Evolutionary conservation across 2,329 filamentous ascomycete species (phyloP).

Genomic region (Nigrospora sphaerica): DNA sequence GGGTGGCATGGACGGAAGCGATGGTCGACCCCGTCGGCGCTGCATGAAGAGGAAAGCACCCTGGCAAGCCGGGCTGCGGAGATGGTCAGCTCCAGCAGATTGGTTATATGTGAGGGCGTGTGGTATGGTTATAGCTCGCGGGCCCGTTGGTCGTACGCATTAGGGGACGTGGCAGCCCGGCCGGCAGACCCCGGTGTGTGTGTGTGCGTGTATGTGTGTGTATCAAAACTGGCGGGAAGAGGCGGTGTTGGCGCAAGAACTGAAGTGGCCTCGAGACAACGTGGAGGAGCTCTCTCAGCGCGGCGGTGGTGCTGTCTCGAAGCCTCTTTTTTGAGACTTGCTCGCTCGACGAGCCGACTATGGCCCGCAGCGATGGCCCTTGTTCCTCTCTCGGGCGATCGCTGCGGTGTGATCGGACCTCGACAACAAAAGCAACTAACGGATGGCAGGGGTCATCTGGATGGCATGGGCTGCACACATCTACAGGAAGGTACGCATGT

Average conservation of each 20-base stretch:
- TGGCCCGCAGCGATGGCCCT: constrained; percentile 5
- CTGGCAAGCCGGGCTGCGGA: background rate
- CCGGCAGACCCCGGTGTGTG: background rate
- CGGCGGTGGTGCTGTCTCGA: constrained; percentile 5
- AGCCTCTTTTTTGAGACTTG: constrained; percentile 1
- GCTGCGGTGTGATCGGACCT: constrained; percentile 6
- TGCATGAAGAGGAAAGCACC: background rate
- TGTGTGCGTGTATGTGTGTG: background rate
- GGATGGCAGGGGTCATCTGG: background rate
- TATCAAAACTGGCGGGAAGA: background rate
- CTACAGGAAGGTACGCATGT: too few species aligned
- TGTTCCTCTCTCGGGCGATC: constrained; percentile 4
- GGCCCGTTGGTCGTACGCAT: background rate
- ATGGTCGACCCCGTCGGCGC: background rate
- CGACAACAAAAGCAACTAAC: background rate
- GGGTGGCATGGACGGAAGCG: background rate
- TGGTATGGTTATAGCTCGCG: background rate
- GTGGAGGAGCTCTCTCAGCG: background rate
- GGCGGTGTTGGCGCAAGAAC: background rate
- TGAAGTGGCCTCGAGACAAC: constrained; percentile 4
- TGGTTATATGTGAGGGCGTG: background rate
- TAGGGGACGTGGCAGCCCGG: background rate
- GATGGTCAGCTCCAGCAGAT: background rate
- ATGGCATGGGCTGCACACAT: too few species aligned
- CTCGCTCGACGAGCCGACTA: constrained; percentile 4